Percentiles rank a stretch among this genome's conserved stretches.
These are phyloP conservation scores for Shiraia bambusicola DNA, from an alignment of 2,329 filamentous ascomycete species.

Conservation along the genomic window DNA sequence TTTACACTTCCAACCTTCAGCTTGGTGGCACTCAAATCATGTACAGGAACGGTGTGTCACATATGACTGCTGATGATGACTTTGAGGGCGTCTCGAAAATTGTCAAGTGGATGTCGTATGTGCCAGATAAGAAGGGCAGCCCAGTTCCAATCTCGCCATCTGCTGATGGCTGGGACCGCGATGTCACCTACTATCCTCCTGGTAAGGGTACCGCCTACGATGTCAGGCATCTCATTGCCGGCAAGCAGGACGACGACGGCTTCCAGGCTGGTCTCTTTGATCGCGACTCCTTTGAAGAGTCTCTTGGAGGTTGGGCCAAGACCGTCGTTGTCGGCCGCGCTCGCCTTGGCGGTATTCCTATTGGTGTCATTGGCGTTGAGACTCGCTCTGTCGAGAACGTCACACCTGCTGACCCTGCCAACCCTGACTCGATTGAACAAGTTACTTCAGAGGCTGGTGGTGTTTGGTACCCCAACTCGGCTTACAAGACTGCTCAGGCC, in stretches of 20 bases:
- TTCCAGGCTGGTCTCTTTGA: slow-evolving; percentile 94
- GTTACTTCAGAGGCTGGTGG: slow-evolving; percentile 93
- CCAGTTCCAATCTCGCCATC: slow-evolving; percentile 90
- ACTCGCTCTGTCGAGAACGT: slow-evolving; percentile 95
- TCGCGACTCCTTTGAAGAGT: slow-evolving; percentile 93
- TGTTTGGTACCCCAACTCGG: slow-evolving; percentile 99
- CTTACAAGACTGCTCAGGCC: slow-evolving; percentile 98
- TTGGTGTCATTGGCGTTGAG: slow-evolving; percentile 98
- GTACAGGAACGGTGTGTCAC: slow-evolving; percentile 99
- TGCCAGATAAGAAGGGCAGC: slow-evolving; percentile 91
- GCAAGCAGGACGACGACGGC: slow-evolving; percentile 80
- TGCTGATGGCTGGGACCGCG: slow-evolving; percentile 87
- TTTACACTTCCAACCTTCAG: slow-evolving; percentile 98
- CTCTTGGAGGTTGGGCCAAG: slow-evolving; percentile 93
- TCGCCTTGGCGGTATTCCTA: slow-evolving; percentile 92
- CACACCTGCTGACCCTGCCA: slow-evolving; percentile 93
- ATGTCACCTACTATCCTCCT: slow-evolving; percentile 77
- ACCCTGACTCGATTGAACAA: slow-evolving; percentile 97
- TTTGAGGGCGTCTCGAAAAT: slow-evolving; percentile 98
- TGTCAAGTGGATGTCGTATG: slow-evolving; percentile 95
- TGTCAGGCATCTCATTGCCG: slow-evolving; percentile 88
- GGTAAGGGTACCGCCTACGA: slow-evolving; percentile 80
- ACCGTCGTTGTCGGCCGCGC: slow-evolving; percentile 96
- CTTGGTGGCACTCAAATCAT: slow-evolving; percentile 99
- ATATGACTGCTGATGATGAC: slow-evolving; percentile 97